Percentiles rank a stretch among this genome's conserved stretches.
These are phyloP conservation scores for Staphylotrichum longicolle DNA, from an alignment of 495 filamentous ascomycete genomes.

Conservation along the genomic window DNA sequence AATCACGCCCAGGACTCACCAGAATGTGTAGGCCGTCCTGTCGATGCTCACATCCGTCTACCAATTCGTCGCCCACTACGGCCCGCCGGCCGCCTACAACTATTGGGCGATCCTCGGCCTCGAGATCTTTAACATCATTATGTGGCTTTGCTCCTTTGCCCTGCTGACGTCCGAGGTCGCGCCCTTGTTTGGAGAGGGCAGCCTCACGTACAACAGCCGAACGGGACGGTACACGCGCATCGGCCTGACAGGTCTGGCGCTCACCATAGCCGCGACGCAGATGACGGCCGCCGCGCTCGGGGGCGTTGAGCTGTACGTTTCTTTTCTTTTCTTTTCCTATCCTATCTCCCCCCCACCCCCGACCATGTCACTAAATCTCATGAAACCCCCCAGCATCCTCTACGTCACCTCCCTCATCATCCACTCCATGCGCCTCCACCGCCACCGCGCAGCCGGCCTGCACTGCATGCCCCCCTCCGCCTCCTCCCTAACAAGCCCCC, in stretches of 20 bases:
- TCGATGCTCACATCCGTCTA: conserved; percentile 44
- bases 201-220: conserved; percentile 10
- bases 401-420: conserved; percentile 41
- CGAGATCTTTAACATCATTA: conserved; percentile 45
- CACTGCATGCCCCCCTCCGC: conserved; percentile 34
- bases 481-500: background rate
- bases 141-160: conserved; percentile 48
- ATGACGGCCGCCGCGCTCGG: conserved; percentile 31
- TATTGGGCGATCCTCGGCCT: conserved; percentile 50
- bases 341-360: background rate
- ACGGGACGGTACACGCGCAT: conserved; percentile 20
- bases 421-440: conserved; percentile 41
- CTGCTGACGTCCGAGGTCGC: conserved; percentile 41
- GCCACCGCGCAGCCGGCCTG: conserved; percentile 46
- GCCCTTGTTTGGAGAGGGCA: conserved; percentile 23
- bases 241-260: conserved; percentile 11
- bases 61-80: conserved; percentile 37
- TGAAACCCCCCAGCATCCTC: conserved; percentile 32
- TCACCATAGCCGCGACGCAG: conserved; percentile 26
- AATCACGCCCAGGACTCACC: background rate
- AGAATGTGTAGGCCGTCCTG: conserved; percentile 36
- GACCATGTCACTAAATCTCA: background rate
- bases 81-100: conserved; percentile 40
- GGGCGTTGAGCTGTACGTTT: conserved; percentile 45
- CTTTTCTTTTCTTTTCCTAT: background rate